phyloP scores from a whole-genome alignment of 805 yeast species.

The Saccharomyces mikatae region DNA sequence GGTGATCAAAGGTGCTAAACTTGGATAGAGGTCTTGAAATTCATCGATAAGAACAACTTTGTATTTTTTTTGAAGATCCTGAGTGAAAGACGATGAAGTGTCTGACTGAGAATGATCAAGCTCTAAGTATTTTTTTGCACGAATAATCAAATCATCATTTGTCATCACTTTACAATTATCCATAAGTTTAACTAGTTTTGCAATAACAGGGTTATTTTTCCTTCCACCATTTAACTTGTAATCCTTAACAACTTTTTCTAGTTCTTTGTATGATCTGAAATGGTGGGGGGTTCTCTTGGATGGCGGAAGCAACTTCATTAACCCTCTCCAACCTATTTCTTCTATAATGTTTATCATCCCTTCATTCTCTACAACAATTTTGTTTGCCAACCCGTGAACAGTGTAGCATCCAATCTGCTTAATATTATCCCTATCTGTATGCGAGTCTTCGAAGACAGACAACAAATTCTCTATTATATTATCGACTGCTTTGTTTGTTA shows the following conservation, averaged over 20 bases:
- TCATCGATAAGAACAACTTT: constrained; percentile 57
- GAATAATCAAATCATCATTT: constrained; percentile 25
- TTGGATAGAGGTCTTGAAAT: constrained; percentile 60
- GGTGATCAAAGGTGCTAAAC: constrained; percentile 38
- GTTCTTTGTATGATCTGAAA: constrained; percentile 3
- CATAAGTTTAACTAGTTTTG: constrained; percentile 24
- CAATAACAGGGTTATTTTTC: constrained; percentile 8
- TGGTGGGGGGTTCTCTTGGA: constrained; percentile 6
- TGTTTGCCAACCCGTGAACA: constrained; percentile 56
- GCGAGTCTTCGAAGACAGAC: constrained; percentile 29
- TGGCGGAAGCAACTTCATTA: constrained; percentile 31
- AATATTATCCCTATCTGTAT: constrained; percentile 18
- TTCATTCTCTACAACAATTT: constrained; percentile 36
- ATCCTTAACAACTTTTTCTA: constrained; percentile 16
- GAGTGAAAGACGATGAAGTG: constrained; percentile 5
- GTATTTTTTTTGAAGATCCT: constrained; percentile 14
- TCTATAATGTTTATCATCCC: constrained; percentile 40
- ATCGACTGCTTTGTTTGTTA: constrained; percentile 63
- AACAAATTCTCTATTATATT: constrained; percentile 32
- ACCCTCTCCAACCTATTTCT: constrained; percentile 45
- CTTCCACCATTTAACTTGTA: constrained; percentile 9
- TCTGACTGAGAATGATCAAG: neutral
- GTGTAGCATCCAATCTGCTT: constrained; percentile 41
- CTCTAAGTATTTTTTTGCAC: constrained; percentile 15
- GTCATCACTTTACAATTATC: constrained; percentile 30